Evolutionary conservation across 768 basidiomycete species (phyloP).

Genomic region (Pleurotus sapidus): DNA sequence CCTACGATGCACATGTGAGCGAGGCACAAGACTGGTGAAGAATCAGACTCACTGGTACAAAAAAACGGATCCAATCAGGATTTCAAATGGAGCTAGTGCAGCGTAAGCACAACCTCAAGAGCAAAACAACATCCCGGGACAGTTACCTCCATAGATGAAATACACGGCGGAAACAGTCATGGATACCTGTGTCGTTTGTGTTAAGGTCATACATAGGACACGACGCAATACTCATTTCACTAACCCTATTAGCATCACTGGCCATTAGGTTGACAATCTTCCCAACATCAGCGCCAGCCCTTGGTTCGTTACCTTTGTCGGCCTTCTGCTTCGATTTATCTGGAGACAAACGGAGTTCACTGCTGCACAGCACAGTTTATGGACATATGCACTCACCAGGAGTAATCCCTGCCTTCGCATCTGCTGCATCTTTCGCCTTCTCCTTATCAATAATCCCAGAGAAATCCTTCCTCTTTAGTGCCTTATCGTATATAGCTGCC

Average conservation of each 20-base stretch:
- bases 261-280: constrained; percentile 93
- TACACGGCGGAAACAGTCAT: constrained; percentile 44
- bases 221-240: constrained; percentile 8
- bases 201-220: not conserved
- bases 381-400: too few relatives aligned
- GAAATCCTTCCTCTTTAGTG: constrained; percentile 79
- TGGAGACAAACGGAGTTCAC: too few relatives aligned
- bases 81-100: constrained; percentile 65
- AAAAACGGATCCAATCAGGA: constrained; percentile 68
- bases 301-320: constrained; percentile 51
- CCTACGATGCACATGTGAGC: constrained; percentile 24
- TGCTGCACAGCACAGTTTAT: too few relatives aligned
- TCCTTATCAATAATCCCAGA: constrained; percentile 68
- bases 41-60: constrained; percentile 59
- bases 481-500: constrained; percentile 86
- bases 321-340: constrained; percentile 31
- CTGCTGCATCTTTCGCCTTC: constrained; percentile 27
- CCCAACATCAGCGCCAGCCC: constrained; percentile 80
- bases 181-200: not conserved
- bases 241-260: constrained; percentile 62
- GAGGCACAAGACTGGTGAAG: too few relatives aligned
- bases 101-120: constrained; percentile 8
- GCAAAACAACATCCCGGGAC: not conserved
- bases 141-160: constrained; percentile 63
- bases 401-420: constrained; percentile 28